Conservation (phyloP, 2,329 filamentous ascomycete species). For the Hirsutella rhossiliensis region DNA sequence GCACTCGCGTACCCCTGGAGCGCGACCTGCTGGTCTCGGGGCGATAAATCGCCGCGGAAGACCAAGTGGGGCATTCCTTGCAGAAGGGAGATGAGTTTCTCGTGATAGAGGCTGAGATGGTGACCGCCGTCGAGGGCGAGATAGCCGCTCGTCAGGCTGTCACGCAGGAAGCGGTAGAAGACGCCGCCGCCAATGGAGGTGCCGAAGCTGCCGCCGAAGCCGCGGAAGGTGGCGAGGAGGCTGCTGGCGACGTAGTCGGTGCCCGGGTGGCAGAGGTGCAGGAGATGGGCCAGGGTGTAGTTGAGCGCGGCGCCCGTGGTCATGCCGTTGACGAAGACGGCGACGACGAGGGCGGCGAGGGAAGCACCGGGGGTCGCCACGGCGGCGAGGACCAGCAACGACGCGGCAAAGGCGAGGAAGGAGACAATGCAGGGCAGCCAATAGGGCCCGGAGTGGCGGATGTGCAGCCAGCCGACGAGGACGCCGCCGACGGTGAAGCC, state of each 20-base stretch:
- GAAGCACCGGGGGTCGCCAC: conserved; percentile 14
- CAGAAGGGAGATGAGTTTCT: conserved; percentile 46
- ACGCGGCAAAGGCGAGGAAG: neutral
- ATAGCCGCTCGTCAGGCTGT: conserved; percentile 25
- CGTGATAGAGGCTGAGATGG: conserved; percentile 19
- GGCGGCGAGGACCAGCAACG: neutral
- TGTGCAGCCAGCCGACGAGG: conserved; percentile 62
- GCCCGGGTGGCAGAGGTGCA: conserved; percentile 55
- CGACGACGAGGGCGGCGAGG: conserved; percentile 48
- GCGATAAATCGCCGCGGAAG: conserved; percentile 26
- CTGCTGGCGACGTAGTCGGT: conserved; percentile 68
- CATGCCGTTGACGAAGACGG: conserved; percentile 36
- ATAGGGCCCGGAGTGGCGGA: conserved; percentile 61
- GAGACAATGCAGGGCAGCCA: conserved; percentile 48
- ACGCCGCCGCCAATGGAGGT: conserved; percentile 68
- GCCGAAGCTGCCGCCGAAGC: conserved; percentile 72
- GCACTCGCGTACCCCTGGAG: conserved; percentile 34
- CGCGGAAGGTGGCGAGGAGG: conserved; percentile 66
- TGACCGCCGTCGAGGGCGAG: conserved; percentile 26
- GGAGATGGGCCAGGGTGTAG: conserved; percentile 68
- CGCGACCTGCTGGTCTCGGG: conserved; percentile 31
- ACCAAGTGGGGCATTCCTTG: conserved; percentile 40
- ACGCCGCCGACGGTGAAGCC: conserved; percentile 69
- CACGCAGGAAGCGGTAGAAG: conserved; percentile 51
- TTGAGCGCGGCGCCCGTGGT: conserved; percentile 44